Evolutionary conservation across 129 eudicot species (phyloP), one percentile per base, ranked within the genome.

Genomic region (Cynara cardunculus): DNA sequence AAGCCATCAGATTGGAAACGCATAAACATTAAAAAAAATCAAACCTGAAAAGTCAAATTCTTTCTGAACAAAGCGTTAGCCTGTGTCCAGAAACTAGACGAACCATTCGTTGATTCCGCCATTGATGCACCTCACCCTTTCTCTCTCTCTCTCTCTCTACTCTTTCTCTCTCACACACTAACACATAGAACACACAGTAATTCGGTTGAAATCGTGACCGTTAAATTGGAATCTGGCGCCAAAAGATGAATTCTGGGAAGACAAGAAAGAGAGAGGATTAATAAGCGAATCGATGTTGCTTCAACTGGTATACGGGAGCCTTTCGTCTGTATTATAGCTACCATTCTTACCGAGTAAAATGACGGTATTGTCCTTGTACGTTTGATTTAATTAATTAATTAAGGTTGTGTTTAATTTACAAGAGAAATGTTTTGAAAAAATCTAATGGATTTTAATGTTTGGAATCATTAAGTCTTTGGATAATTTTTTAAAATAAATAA

Each of bases 41-140:
- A 30, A 32, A 89, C 97, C 95, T 93, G 97, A 79, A 85, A 90
- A 11, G 88, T 90, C 86, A 93, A 75, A 86, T 93, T 93, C 84
- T 93, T 93, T 73, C 97, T 77, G 85, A 93, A 89, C 86, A 93
- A 83, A 78, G 97, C 97, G 78, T 90, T 81, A 37, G 97, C 93
- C 80, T 90, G 97, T 53, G 93, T 87, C 89, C 80, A 82, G 83
- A 87, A 90, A 80, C 89, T 90, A 25, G 93, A 78, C n/a, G 83
- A 78, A 67, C 84, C 89, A 72, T 76, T 80, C 1, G 86, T 44
- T 31, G 91, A 69, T 79, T 87, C 90, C 71, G 86, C 85, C 91
- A 87, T 89, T 75, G 82, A 67, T 64, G 5, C 39, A 11, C 66
- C 77, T 71, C n/a, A 2, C 18, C 7, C 31, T 7, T 65, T 68